A percentile compares a stretch with the other conserved stretches of the same genome.
phyloP scores from a whole-genome alignment of 176 grass and related monocot species.

The Avena atlantica region DNA sequence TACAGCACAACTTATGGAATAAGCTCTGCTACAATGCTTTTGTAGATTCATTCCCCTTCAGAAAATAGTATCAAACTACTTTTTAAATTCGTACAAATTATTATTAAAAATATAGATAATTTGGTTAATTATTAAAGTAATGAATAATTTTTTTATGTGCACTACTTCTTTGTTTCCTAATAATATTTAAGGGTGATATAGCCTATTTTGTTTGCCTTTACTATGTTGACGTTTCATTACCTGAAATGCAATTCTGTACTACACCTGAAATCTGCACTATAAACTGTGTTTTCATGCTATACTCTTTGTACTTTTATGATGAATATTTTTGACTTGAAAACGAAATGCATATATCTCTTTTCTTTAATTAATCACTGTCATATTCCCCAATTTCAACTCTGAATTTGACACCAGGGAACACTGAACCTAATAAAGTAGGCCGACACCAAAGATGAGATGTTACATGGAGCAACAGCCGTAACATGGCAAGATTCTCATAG shows the following conservation, averaged over 20 bases:
- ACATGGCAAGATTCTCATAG: constrained; percentile 58
- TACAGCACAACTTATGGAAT: constrained; percentile 6
- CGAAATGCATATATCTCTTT: neutral
- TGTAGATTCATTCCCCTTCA: neutral
- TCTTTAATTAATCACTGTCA: neutral
- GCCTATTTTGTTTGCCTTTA: too few species aligned
- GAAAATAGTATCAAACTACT: too few species aligned
- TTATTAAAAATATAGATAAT: too few species aligned
- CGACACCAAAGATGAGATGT: constrained; percentile 53
- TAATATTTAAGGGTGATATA: too few species aligned
- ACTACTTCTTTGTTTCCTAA: too few species aligned
- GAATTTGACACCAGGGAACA: constrained; percentile 18
- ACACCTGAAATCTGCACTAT: neutral
- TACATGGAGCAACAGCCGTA: constrained; percentile 49
- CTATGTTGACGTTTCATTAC: neutral
- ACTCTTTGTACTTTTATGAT: neutral
- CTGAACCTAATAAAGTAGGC: constrained; percentile 44
- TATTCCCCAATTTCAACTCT: neutral
- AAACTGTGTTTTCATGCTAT: neutral
- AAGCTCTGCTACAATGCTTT: neutral
- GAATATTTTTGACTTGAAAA: neutral
- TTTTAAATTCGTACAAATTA: too few species aligned
- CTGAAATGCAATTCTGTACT: neutral
- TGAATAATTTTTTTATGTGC: too few species aligned
- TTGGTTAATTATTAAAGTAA: too few species aligned